Evolutionary conservation across 2,329 filamentous ascomycete genomes (phyloP).

Genomic region (Colletotrichum incanum): DNA sequence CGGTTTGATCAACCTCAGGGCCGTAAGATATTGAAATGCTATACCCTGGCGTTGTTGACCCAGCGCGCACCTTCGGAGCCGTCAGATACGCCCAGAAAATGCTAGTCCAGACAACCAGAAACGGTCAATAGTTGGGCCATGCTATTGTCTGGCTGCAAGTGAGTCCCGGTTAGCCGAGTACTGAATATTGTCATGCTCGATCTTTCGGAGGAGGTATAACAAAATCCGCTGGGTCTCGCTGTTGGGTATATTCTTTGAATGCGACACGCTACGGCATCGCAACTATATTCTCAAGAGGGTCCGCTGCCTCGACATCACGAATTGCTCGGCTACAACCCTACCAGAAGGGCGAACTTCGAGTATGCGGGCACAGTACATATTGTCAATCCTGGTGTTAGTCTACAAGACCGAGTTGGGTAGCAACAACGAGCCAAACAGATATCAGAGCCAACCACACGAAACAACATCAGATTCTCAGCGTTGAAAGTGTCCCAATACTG

Average conservation of each 20-base stretch:
- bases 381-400: not conserved
- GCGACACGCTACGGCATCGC: not conserved
- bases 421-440: not conserved
- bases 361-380: not conserved
- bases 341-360: not conserved
- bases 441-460: not conserved
- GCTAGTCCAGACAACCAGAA: not conserved
- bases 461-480: not conserved
- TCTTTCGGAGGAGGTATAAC: not conserved
- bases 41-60: not conserved
- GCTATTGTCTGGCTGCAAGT: not conserved
- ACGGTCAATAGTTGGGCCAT: slow-evolving; percentile 1
- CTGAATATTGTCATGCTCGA: not conserved
- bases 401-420: not conserved
- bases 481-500: not conserved
- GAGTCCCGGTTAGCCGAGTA: slow-evolving; percentile 2
- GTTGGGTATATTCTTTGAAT: not conserved
- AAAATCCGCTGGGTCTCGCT: not conserved
- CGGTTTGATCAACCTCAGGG: slow-evolving; percentile 19
- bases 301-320: not conserved
- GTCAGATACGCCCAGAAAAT: not conserved
- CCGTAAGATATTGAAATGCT: slow-evolving; percentile 4
- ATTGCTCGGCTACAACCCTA: too few species aligned
- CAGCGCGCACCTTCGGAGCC: not conserved
- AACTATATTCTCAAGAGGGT: not conserved